Base-by-base conservation (phyloP, 805 yeast species). In the Hanseniaspora vineae region DNA sequence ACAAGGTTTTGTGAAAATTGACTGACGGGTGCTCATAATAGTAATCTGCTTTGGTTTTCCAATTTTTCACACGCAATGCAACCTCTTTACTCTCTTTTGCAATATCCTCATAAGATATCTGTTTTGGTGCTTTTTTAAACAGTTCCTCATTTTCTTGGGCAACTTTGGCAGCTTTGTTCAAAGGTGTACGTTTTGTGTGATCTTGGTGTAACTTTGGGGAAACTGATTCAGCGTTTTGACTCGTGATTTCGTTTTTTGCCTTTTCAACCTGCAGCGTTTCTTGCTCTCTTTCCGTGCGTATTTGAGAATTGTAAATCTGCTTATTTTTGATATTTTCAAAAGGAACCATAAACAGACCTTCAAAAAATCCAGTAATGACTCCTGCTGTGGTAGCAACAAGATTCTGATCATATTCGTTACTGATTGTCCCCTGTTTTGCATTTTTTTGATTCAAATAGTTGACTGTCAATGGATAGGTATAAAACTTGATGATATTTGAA, bases 261-360 rank as follows among this genome's bases (percentile, higher is more conserved):
- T 45, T 40, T 14, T 29, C 12, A 18, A 42, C 13, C 39, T 31
- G 2, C 35, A n/a, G 18, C 11, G 37, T 14, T 45, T 19, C 13
- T 31, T 17, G n/a, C 31, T 18, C 15, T 31, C 23, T n/a, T 45
- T 35, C 39, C 39, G 23, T 3, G 43, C 15, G 2, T 18, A 31
- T 18, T 31, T 45, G 32, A 31, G 32, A 2, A 39, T 31, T 8
- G 39, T 39, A 14, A 51, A 87, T 80, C 84, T 84, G 76, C 9
- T 82, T 72, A 2, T 84, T 80, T 59, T 87, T 87, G 54, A 87
- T 71, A 57, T 81, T 84, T 58, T 90, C 98, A 61, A 90, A 89
- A 0, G 97, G 98, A 17, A 92, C 84, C 19, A 90, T 77, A 72
- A 84, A 76, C 33, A 88, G 52, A 2, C 94, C 80, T 62, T 92